Evolutionary conservation across 441 rosid genomes (phyloP), one percentile per base, ranked within the genome.

Genomic region (California macrophylla): DNA sequence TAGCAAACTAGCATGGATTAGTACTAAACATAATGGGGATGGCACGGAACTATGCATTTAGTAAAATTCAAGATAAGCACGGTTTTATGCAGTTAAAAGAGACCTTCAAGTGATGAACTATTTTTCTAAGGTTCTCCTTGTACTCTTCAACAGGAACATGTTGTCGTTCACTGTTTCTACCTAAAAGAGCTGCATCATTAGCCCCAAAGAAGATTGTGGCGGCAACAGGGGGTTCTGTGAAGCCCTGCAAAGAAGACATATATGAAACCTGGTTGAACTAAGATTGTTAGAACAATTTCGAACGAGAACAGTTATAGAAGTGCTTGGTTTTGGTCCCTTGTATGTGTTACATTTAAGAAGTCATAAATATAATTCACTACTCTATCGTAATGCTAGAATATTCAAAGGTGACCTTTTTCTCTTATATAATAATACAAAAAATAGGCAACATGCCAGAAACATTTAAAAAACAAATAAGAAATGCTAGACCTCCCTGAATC

Each of bases 161-260:
- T 45, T 86, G 97, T 71, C 83, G 75, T 58, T 91, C 95, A 42
- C 85, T 70, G 12, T 67, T 82, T 76, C 92, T 84, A 71, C 93
- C 98, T 18, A 74, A 69, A 23, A 93, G 86, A 72, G 93, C 96
- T 34, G 98, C 97, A 80, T 93, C 97, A 78, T 93, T 91, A 63
- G 97, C 97, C 69, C 97, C 98, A 61, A 93, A 87, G 82, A 93
- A 93, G 23, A 91, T 76, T 5, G 98, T 83, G 52, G 86, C 71
- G 34, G 97, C 98, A 71, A 79, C 81, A 18, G 91, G 98, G 72
- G 86, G 79, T 71, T 85, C 77, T 9, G 69, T 16, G 29, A 81
- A 74, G 21, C 76, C 87, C 92, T 93, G 45, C 64, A 77, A 28
- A 47, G 23, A 32, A 16, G 12, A 5, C 60, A 52, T 52, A 52